Evolutionary conservation across 2,329 filamentous ascomycete species (phyloP), one percentile per base, ranked within the genome.

Genomic region (Cladosporium sp.): DNA sequence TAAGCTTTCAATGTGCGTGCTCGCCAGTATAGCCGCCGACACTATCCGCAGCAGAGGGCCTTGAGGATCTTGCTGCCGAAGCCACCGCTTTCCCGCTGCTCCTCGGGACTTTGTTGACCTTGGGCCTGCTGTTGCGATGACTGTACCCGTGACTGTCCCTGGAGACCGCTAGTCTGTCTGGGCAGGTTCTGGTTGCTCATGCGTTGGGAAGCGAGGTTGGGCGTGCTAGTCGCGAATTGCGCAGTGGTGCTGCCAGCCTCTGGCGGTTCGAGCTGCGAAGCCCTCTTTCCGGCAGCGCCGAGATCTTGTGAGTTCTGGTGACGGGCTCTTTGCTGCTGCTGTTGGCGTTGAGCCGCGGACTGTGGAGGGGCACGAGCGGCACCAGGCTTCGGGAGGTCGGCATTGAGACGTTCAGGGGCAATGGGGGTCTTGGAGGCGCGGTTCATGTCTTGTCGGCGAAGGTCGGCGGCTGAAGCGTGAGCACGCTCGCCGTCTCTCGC

Each of bases 141-240:
- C 9, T 47, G 40, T 4, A 29, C 15, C 22, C 38, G 40, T 6
- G 43, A 36, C 65, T 84, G 82, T 12, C 32, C 15, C 43, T 42
- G 39, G 7, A 29, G 38, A 27, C 43, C 43, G 39, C 49, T 27
- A 9, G 42, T 34, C 18, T 43, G 42, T 38, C 39, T 43, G 20
- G 39, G 47, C 18, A 43, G 20, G 41, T 43, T 50, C 42, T 45
- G 42, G 42, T 27, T 52, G 43, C 42, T 47, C 48, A 39, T 44
- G 5, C 48, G 22, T 30, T 51, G 48, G 24, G 51, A 52, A 48
- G 50, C 52, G 27, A 67, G 56, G 48, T 67, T 64, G 69, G 89
- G 88, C 66, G 87, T 88, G 75, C 89, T 96, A 79, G 89, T 92
- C 76, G 95, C 90, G 79, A 96, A 96, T 69, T 96, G 92, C 60